Conservation (phyloP, 2,329 filamentous ascomycete species). For the Scolecobasidium constrictum region DNA sequence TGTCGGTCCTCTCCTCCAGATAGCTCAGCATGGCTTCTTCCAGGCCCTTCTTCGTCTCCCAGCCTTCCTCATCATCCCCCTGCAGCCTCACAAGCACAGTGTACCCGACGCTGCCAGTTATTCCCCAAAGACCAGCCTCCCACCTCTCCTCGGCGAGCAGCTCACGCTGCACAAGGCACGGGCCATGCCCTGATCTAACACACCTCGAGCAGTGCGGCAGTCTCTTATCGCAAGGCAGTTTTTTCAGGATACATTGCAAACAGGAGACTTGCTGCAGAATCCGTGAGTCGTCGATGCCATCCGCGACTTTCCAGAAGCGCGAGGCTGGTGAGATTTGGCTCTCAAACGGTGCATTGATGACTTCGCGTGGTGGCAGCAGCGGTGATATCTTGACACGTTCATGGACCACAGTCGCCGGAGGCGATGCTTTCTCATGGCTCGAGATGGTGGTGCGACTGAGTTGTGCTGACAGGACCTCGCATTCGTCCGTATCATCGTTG, state of each 20-base stretch:
- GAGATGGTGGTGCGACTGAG: not conserved
- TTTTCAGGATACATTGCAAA: conserved; percentile 10
- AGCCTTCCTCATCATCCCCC: conserved; percentile 6
- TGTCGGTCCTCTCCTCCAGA: conserved; percentile 8
- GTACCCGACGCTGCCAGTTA: not conserved
- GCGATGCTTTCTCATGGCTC: not conserved
- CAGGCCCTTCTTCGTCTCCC: conserved; percentile 6
- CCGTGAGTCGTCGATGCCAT: not conserved
- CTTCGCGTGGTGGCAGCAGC: conserved; percentile 1
- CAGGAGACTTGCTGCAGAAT: conserved; percentile 7
- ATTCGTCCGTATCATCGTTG: not conserved
- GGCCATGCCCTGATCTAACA: conserved; percentile 6
- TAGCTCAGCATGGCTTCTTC: conserved; percentile 4
- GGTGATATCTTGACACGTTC: too few relatives aligned
- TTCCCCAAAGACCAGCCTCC: not conserved
- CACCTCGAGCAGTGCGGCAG: conserved; percentile 9
- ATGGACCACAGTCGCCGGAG: conserved; percentile 2
- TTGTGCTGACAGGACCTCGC: not conserved
- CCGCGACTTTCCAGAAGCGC: not conserved
- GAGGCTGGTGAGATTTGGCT: not conserved
- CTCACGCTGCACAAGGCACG: conserved; percentile 7
- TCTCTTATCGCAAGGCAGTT: conserved; percentile 5
- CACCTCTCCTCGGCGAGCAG: not conserved
- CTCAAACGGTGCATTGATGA: conserved; percentile 7
- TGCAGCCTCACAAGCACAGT: conserved; percentile 1